Evolutionary conservation across 805 yeast species (phyloP).

Genomic region (Metschnikowia henanensis): DNA sequence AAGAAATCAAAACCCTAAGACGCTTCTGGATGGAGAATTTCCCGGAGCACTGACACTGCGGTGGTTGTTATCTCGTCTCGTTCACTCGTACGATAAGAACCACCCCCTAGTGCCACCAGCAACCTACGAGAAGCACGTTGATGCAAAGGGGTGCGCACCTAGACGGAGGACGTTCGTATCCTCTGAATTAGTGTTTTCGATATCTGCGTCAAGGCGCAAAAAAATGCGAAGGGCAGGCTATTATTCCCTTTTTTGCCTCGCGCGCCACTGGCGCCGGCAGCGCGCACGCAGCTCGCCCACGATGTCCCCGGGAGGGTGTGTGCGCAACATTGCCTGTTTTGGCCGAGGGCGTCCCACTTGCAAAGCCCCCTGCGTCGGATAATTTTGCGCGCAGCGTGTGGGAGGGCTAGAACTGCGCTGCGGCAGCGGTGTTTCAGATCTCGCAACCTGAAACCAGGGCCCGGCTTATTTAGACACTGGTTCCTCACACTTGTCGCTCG

Average conservation of each 20-base stretch:
- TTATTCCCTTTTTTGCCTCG: neutral
- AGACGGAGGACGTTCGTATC: neutral
- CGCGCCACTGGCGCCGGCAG: neutral
- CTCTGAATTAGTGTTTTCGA: neutral
- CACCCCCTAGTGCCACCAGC: too few species aligned
- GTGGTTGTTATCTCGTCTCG: too few species aligned
- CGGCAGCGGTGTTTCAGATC: slow-evolving; percentile 17
- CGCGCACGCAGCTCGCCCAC: neutral
- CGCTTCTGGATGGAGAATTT: too few species aligned
- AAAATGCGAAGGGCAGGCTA: neutral
- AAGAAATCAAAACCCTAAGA: too few species aligned
- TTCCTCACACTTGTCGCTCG: slow-evolving; percentile 5
- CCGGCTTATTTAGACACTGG: slow-evolving; percentile 14
- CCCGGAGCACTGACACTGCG: too few species aligned
- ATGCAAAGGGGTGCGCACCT: neutral
- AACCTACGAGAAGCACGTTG: neutral
- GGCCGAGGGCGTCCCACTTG: slow-evolving; percentile 11
- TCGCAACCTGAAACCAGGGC: slow-evolving; percentile 16
- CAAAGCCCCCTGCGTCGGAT: slow-evolving; percentile 11
- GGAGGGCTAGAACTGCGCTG: slow-evolving; percentile 11
- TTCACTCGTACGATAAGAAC: too few species aligned
- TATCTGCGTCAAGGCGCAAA: neutral
- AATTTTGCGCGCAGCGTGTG: slow-evolving; percentile 6
- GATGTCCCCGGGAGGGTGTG: neutral
- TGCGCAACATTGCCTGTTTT: slow-evolving; percentile 1